Conservation (phyloP, 2,329 filamentous ascomycete genomes). For the Endoconidiophora laricicola region DNA sequence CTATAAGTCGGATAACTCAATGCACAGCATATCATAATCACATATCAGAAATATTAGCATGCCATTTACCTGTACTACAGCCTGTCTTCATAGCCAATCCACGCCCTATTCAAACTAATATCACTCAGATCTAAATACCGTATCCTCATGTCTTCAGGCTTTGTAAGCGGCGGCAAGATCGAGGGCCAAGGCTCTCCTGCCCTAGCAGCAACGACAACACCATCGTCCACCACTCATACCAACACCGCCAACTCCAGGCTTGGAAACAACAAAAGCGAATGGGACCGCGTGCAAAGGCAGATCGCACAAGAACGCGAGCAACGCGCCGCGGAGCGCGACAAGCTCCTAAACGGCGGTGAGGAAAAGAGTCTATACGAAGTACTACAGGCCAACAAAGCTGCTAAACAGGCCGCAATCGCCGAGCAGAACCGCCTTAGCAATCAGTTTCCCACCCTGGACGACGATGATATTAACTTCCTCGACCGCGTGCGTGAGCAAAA, state of each 20-base stretch:
- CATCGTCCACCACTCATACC: neutral
- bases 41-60: neutral
- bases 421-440: conserved; percentile 55
- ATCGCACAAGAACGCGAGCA: conserved; percentile 42
- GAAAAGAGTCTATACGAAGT: conserved; percentile 57
- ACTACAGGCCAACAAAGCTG: conserved; percentile 60
- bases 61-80: no score
- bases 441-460: conserved; percentile 62
- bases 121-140: neutral
- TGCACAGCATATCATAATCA: neutral
- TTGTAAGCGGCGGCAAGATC: conserved; percentile 39
- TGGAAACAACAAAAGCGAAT: conserved; percentile 28
- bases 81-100: neutral
- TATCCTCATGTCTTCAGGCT: conserved; percentile 32
- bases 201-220: conserved; percentile 10
- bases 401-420: conserved; percentile 70
- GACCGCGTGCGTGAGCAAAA: conserved; percentile 37
- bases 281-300: conserved; percentile 47
- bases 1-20: neutral
- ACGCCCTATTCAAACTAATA: neutral
- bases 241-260: neutral
- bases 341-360: conserved; percentile 21
- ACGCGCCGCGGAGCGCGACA: conserved; percentile 33
- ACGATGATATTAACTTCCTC: conserved; percentile 64
- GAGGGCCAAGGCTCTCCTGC: conserved; percentile 16